phyloP scores from a whole-genome alignment of 2,329 filamentous ascomycete species.

The Epicoccum nigrum region DNA sequence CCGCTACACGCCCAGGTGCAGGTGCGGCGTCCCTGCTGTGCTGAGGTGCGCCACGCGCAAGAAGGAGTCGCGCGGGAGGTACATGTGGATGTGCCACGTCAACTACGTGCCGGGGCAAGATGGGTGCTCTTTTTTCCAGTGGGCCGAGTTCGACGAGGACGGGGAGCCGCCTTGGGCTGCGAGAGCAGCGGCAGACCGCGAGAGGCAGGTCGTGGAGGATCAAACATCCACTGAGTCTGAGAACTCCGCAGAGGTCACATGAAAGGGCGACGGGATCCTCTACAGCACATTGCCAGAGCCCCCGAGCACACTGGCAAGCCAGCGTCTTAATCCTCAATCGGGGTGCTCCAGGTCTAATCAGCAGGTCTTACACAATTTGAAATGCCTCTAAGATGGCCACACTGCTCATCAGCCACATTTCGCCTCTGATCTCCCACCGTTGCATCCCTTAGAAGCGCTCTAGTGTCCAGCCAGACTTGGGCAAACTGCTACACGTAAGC shows the following conservation, averaged over 20 bases:
- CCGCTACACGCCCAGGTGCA: conserved; percentile 75
- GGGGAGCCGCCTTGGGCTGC: conserved; percentile 74
- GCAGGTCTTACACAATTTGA: no score
- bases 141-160: conserved; percentile 63
- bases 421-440: no score
- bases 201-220: neutral
- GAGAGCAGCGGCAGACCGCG: neutral
- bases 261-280: neutral
- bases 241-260: neutral
- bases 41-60: conserved; percentile 81
- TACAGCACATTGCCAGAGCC: no score
- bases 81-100: conserved; percentile 94
- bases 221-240: neutral
- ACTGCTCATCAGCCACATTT: no score
- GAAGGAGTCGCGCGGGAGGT: conserved; percentile 75
- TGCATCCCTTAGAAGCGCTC: no score
- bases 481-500: no score
- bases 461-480: no score
- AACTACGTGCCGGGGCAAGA: conserved; percentile 70
- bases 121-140: conserved; percentile 45
- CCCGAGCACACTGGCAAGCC: no score
- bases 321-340: no score
- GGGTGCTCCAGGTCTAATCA: no score
- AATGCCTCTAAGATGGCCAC: no score
- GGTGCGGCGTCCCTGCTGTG: conserved; percentile 71